A percentile compares a stretch with the other conserved stretches of the same genome.
Conservation (phyloP, 768 basidiomycete species). For the Russula sp. region DNA sequence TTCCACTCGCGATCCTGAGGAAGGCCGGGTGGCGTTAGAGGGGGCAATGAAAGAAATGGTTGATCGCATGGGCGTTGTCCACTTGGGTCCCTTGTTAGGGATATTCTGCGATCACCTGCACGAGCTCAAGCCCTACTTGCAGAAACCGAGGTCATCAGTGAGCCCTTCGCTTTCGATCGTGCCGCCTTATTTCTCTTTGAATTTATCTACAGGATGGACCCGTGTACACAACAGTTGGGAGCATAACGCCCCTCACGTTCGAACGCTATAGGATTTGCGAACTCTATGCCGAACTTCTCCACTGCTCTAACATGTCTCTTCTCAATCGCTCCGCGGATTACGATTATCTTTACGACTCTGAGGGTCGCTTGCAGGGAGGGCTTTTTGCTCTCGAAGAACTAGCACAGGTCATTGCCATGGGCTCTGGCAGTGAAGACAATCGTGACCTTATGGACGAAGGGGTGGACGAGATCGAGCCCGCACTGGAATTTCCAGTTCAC, state of each 20-base stretch:
- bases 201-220: constrained; percentile 48
- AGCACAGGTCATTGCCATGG: constrained; percentile 73
- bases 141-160: constrained; percentile 72
- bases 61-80: constrained; percentile 82
- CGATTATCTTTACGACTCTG: constrained; percentile 66
- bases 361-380: constrained; percentile 86
- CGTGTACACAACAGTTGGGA: constrained; percentile 67
- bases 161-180: constrained; percentile 28
- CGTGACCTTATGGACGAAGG: constrained; percentile 55
- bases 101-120: constrained; percentile 63
- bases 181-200: constrained; percentile 3
- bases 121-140: constrained; percentile 63
- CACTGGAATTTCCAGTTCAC: constrained; percentile 64
- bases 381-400: constrained; percentile 78
- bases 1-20: constrained; percentile 42
- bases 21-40: constrained; percentile 62
- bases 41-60: constrained; percentile 75
- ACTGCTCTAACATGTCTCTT: constrained; percentile 97
- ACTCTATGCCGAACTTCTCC: constrained; percentile 91
- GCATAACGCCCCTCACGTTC: constrained; percentile 76
- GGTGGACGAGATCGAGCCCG: constrained; percentile 53
- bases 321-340: constrained; percentile 74
- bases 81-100: constrained; percentile 76
- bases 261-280: constrained; percentile 97
- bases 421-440: constrained; percentile 47